Evolutionary conservation across 179 eudicot genomes (phyloP), one percentile per base, ranked within the genome.

Genomic region (Heliamphora pulchella): DNA sequence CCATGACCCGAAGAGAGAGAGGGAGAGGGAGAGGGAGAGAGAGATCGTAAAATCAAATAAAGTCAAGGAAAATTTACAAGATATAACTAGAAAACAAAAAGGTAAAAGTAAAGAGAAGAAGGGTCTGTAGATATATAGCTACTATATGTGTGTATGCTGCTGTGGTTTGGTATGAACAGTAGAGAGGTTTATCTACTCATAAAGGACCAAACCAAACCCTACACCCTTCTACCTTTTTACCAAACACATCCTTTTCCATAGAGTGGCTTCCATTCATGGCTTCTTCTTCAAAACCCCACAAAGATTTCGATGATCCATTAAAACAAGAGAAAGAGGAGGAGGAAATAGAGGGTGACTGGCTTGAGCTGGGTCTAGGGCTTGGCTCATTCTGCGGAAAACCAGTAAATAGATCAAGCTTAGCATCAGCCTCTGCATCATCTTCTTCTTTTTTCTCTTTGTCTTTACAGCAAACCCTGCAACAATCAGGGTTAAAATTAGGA

Each of bases 181-280:
- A 71, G 75, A 74, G 54, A 20, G 20, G 62, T 51, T 73, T 51
- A 43, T 44, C 41, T 3, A 13, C 53, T 44, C 77, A 51, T 74
- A 74, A 51, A 74, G 62, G 61, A 31, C 61, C 61, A 53, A 74
- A 74, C 77, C 61, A 55, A 53, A 74, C 61, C 61, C 43, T 55
- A 18, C 20, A 14, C 41, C 8, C 5, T 4, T 20, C 14, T 74
- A 18, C 5, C 4, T 20, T 31, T 74, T 22, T 50, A 43, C 22
- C 15, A 14, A 74, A 31, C 57, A 48, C 14, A 51, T 15, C 10
- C 39, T 8, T 20, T 14, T 7, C 10, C 14, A n/a, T 11, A 44
- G 3, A 51, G 20, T 47, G 57, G 17, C 13, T 39, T 10, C 13
- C 20, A 44, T 3, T 69, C 54, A 69, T 69, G 74, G 74, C 74